Conservation (phyloP, 345 rosid genomes). For the Dovyalis caffra region DNA sequence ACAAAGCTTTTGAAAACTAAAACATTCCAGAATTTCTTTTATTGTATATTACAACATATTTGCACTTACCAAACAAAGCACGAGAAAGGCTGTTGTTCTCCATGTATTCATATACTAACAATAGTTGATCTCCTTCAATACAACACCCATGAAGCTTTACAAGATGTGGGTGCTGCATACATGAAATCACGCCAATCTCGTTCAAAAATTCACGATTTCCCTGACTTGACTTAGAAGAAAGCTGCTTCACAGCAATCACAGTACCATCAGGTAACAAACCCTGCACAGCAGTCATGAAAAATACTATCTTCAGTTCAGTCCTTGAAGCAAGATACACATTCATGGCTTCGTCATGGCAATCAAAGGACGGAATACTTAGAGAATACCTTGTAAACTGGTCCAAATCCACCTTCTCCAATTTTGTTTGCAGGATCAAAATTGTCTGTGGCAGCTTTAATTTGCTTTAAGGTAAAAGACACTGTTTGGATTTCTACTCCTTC, state of each 20-base stretch:
- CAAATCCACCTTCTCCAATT: constrained; percentile 71
- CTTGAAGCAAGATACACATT: neutral
- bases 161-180: constrained; percentile 20
- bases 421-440: constrained; percentile 50
- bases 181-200: constrained; percentile 20
- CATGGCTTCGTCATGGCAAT: neutral
- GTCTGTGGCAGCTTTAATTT: constrained; percentile 52
- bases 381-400: constrained; percentile 60
- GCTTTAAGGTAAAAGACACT: constrained; percentile 41
- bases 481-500: constrained; percentile 21
- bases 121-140: constrained; percentile 13
- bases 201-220: constrained; percentile 25
- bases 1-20: neutral
- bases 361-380: neutral
- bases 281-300: constrained; percentile 5
- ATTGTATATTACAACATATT: neutral
- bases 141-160: constrained; percentile 20
- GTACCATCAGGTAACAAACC: constrained; percentile 18
- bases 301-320: neutral
- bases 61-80: constrained; percentile 8
- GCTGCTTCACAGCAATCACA: constrained; percentile 17
- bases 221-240: constrained; percentile 19
- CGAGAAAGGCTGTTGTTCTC: constrained; percentile 19
- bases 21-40: neutral
- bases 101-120: constrained; percentile 19